A percentile compares a stretch with the other conserved stretches of the same genome.
These are phyloP conservation scores for Fusarium liriodendri DNA, from an alignment of 2,329 filamentous ascomycete genomes.

Conservation along the genomic window DNA sequence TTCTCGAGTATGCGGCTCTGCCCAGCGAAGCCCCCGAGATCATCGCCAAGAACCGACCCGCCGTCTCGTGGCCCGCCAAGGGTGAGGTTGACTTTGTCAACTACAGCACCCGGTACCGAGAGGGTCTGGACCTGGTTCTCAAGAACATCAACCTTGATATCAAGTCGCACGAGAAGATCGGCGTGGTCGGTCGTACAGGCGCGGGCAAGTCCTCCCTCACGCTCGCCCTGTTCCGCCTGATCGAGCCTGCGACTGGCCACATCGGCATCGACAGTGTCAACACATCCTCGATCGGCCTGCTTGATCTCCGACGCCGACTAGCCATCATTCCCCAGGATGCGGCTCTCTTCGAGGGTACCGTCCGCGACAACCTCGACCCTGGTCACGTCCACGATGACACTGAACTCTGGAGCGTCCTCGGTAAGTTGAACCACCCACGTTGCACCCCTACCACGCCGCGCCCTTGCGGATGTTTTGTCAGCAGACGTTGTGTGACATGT, in stretches of 20 bases:
- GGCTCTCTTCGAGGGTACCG: conserved; percentile 91
- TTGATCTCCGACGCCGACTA: conserved; percentile 88
- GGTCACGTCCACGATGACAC: conserved; percentile 96
- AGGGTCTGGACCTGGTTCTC: conserved; percentile 89
- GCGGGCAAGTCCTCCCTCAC: conserved; percentile 97
- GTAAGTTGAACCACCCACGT: conserved; percentile 61
- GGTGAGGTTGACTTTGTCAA: conserved; percentile 92
- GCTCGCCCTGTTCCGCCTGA: conserved; percentile 92
- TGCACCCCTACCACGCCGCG: conserved; percentile 24
- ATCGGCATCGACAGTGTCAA: conserved; percentile 92
- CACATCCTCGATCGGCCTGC: conserved; percentile 88
- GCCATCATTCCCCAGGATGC: conserved; percentile 99
- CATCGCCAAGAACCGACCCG: conserved; percentile 85
- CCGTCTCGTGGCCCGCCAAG: conserved; percentile 90
- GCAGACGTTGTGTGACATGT: conserved; percentile 30
- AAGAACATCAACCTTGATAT: conserved; percentile 94
- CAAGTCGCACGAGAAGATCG: conserved; percentile 97
- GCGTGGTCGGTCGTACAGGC: conserved; percentile 94
- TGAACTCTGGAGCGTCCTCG: conserved; percentile 94
- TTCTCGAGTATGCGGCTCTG: conserved; percentile 92
- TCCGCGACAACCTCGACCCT: conserved; percentile 96
- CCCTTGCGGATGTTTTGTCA: conserved; percentile 21
- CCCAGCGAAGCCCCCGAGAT: conserved; percentile 96
- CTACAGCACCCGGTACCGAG: conserved; percentile 93
- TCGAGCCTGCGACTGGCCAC: conserved; percentile 84